Conservation (phyloP, 1,139 yeast genomes). For the Candida gigantensis region DNA sequence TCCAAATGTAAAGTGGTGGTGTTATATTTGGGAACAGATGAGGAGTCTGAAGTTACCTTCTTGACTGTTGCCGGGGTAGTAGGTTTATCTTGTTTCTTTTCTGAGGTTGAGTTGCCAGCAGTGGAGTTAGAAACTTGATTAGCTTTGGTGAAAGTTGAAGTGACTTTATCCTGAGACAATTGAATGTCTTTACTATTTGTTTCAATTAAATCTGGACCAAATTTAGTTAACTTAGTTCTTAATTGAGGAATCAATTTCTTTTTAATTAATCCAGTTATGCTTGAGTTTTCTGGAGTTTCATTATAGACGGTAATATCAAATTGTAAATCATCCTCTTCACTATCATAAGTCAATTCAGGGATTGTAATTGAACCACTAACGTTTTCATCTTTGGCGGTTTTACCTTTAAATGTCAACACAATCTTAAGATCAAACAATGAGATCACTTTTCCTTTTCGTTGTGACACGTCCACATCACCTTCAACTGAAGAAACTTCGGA, state of each 20-base stretch:
- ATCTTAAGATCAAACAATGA: conserved; percentile 82
- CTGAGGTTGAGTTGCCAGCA: conserved; percentile 20
- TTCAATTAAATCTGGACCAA: conserved; percentile 75
- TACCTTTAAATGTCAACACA: conserved; percentile 61
- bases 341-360: conserved; percentile 96
- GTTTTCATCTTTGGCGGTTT: conserved; percentile 30
- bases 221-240: conserved; percentile 56
- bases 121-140: conserved; percentile 46
- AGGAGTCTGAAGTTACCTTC: conserved; percentile 5
- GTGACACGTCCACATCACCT: conserved; percentile 96
- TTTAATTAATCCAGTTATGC: conserved; percentile 58
- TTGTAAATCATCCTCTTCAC: conserved; percentile 80
- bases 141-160: conserved; percentile 65
- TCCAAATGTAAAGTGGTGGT: conserved; percentile 79
- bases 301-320: conserved; percentile 72
- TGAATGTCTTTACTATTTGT: conserved; percentile 88
- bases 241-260: conserved; percentile 66
- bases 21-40: conserved; percentile 60
- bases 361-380: conserved; percentile 71
- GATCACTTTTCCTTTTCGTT: conserved; percentile 94
- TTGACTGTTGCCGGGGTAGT: conserved; percentile 5
- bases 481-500: conserved; percentile 67
- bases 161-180: conserved; percentile 62
- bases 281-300: conserved; percentile 54
- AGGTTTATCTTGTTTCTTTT: conserved; percentile 9